Base-by-base conservation (phyloP, 164 flowering plant genomes). In the Euptelea pleiosperma region DNA sequence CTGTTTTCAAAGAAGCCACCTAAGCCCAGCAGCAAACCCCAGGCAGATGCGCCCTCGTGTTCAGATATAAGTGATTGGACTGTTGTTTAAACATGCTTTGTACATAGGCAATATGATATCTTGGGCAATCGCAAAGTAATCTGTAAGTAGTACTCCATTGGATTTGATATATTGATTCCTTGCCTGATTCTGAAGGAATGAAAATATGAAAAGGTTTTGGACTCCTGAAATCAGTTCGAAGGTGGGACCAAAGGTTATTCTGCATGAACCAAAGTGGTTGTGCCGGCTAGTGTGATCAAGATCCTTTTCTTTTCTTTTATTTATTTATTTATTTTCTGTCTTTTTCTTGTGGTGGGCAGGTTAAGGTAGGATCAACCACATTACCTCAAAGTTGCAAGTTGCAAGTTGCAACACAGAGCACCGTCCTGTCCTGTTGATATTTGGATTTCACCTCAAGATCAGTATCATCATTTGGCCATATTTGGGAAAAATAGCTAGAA, bases 1-100 rank as follows among this genome's bases (percentile, higher is more conserved):
- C 56, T 84, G 34, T 86, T 86, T 54, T 70, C 84, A 30, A 85
- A 79, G 81, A 83, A 78, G 70, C 81, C 83, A 31, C 88, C 83
- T 2, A 78, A 71, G 64, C 79, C 82, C 19, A 75, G 49, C 15
- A 53, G 2, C 19, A 44, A 55, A 30, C 43, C 76, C 3, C 69
- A 63, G 18, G 69, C 53, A 54, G 79, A 69, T 16, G 73, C 61
- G 63, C 10, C 83, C 42, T 48, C 62, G 7, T 45, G 41, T 55
- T 28, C 55, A 2, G 79, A 69, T 45, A 84, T 73, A 49, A 73
- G 59, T 53, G 87, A 79, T 34, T 84, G 89, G 91, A 81, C 86
- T 19, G 49, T 79, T 56, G 73, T 86, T 60, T 84, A 70, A 74
- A 46, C 25, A 16, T 24, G 40, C 22, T n/a, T n/a, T n/a, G n/a